These are phyloP conservation scores for Saprolegnia parasitica DNA, from an alignment of 352 stramenopile species.

Conservation along the genomic window DNA sequence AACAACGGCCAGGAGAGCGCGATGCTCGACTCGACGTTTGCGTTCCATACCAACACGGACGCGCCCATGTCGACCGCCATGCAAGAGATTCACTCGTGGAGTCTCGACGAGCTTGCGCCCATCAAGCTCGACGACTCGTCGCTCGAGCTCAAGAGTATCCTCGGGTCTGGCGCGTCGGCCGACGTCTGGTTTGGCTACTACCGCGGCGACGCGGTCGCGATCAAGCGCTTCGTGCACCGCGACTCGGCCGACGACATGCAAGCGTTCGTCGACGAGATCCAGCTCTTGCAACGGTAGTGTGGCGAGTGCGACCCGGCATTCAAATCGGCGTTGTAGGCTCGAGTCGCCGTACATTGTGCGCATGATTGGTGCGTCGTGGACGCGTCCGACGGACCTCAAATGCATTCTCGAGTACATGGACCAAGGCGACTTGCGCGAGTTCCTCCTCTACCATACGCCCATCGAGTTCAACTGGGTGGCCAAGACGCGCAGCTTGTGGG, in stretches of 20 bases:
- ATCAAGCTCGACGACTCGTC: slow-evolving; percentile 6
- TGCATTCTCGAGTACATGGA: slow-evolving; percentile 52
- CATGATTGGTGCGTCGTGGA: slow-evolving; percentile 55
- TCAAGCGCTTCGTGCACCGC: slow-evolving; percentile 37
- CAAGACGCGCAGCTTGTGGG: slow-evolving; percentile 35
- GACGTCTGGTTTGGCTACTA: slow-evolving; percentile 58
- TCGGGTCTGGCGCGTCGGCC: slow-evolving; percentile 24
- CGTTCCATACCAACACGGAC: neutral
- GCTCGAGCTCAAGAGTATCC: neutral
- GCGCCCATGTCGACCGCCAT: neutral
- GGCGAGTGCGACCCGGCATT: slow-evolving; percentile 28
- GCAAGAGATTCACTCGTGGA: neutral
- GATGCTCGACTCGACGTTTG: neutral
- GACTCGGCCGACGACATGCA: slow-evolving; percentile 8
- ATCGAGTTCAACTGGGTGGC: slow-evolving; percentile 5
- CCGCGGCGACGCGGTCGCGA: slow-evolving; percentile 41
- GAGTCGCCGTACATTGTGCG: slow-evolving; percentile 50
- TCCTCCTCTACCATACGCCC: slow-evolving; percentile 41
- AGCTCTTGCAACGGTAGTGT: slow-evolving; percentile 45
- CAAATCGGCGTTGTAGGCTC: slow-evolving; percentile 43
- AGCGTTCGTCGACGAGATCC: slow-evolving; percentile 54
- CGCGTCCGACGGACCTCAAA: slow-evolving; percentile 42
- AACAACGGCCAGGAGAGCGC: neutral
- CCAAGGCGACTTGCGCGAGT: slow-evolving; percentile 42
- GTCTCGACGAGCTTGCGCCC: neutral